Evolutionary conservation across 768 basidiomycete genomes (phyloP).

Genomic region (Podaxis mareebaensis): DNA sequence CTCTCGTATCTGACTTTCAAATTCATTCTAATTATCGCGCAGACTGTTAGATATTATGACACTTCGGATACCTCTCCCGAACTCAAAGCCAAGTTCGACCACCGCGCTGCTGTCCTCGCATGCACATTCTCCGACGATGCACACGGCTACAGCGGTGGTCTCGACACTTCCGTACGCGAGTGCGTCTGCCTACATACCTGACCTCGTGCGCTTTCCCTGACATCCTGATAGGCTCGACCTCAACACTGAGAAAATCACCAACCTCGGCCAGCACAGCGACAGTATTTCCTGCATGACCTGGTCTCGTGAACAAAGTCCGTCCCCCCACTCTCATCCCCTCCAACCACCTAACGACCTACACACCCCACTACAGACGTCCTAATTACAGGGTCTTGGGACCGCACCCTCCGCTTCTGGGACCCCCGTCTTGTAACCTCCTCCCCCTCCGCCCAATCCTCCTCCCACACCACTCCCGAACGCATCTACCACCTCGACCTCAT

Average conservation of each 20-base stretch:
- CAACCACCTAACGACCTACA: background rate
- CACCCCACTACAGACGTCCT: conserved; percentile 51
- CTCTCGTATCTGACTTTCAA: conserved; percentile 1
- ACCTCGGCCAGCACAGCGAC: conserved; percentile 81
- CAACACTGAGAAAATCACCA: conserved; percentile 64
- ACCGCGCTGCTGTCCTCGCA: conserved; percentile 86
- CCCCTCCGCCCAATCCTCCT: conserved; percentile 53
- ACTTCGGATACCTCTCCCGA: conserved; percentile 58
- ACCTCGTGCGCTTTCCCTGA: background rate
- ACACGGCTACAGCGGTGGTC: conserved; percentile 81
- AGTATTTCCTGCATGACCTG: conserved; percentile 78
- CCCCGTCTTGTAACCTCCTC: conserved; percentile 45
- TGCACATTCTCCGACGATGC: conserved; percentile 70
- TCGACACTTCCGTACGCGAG: conserved; percentile 84
- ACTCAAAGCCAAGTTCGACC: conserved; percentile 80
- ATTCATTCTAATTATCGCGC: conserved; percentile 9
- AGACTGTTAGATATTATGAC: conserved; percentile 52
- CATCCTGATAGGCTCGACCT: conserved; percentile 68
- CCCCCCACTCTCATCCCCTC: background rate
- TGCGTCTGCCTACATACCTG: conserved; percentile 35
- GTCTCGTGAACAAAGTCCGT: conserved; percentile 63
- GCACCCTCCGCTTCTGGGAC: conserved; percentile 87
- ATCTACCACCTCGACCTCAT: conserved; percentile 84
- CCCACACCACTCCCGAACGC: conserved; percentile 75
- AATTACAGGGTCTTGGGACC: conserved; percentile 92